phyloP scores from a whole-genome alignment of 495 filamentous ascomycete species.

The Echria macrotheca region DNA sequence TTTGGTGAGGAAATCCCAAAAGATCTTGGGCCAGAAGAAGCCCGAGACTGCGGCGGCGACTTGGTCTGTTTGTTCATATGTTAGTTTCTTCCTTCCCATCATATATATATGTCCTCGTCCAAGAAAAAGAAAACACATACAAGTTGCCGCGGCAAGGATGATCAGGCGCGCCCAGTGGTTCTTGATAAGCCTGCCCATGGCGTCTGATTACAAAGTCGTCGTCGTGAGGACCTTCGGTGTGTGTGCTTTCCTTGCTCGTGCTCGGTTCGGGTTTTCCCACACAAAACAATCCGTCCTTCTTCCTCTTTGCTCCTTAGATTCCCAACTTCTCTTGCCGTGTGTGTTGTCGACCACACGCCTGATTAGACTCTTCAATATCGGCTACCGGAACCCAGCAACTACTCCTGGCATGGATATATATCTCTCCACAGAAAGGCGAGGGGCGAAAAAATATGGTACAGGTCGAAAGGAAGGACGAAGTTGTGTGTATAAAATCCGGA shows the following conservation, averaged over 20 bases:
- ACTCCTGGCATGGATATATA: too few relatives aligned
- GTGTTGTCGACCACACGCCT: constrained; percentile 13
- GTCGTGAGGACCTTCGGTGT: too few relatives aligned
- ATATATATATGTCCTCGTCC: too few relatives aligned
- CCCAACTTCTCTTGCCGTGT: constrained; percentile 28
- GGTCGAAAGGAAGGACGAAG: constrained; percentile 34
- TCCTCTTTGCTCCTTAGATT: constrained; percentile 8
- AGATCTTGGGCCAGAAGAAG: constrained; percentile 98
- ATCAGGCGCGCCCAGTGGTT: constrained; percentile 97
- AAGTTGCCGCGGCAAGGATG: constrained; percentile 75
- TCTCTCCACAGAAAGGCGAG: constrained; percentile 22
- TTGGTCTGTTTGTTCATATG: constrained; percentile 57
- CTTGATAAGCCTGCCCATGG: constrained; percentile 96
- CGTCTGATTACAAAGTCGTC: constrained; percentile 21
- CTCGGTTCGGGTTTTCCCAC: too few relatives aligned
- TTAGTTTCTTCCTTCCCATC: not conserved
- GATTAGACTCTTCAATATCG: not conserved
- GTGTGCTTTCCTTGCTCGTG: too few relatives aligned
- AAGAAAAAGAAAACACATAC: constrained; percentile 59
- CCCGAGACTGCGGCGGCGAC: constrained; percentile 73
- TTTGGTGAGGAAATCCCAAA: constrained; percentile 96
- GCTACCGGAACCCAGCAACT: constrained; percentile 2
- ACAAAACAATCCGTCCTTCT: too few relatives aligned
- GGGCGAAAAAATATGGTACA: constrained; percentile 17
- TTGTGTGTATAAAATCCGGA: constrained; percentile 37